Conservation (phyloP, 2,329 filamentous ascomycete genomes). For the Aspergillus aculeatus region DNA sequence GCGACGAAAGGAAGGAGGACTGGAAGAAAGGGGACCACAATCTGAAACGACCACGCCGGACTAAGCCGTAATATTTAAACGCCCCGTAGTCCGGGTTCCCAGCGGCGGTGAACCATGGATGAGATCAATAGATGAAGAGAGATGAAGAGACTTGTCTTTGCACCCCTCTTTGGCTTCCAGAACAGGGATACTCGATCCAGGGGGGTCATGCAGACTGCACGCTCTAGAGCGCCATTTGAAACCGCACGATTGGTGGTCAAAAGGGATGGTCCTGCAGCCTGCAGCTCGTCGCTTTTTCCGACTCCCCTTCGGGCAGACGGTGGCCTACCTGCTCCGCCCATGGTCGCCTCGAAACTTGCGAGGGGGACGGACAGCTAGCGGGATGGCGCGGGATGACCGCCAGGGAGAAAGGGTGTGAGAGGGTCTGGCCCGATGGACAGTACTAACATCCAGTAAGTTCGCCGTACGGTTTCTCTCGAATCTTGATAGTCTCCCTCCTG, state of each 20-base stretch:
- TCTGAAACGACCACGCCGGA: conserved; percentile 25
- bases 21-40: conserved; percentile 25
- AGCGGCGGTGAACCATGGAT: conserved; percentile 27
- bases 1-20: conserved; percentile 30
- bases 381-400: conserved; percentile 7
- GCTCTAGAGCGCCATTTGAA: conserved; percentile 17
- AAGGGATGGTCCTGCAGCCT: conserved; percentile 2
- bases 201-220: conserved; percentile 27
- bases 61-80: conserved; percentile 18
- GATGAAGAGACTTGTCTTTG: not conserved
- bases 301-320: conserved; percentile 10
- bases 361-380: conserved; percentile 4
- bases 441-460: too few species aligned
- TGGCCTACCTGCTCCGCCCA: not conserved
- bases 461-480: not conserved
- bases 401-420: not conserved
- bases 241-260: conserved; percentile 18
- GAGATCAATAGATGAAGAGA: not conserved
- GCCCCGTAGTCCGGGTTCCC: conserved; percentile 29
- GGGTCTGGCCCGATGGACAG: not conserved
- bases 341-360: conserved; percentile 13
- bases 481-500: not conserved
- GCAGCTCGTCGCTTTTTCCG: conserved; percentile 13
- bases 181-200: conserved; percentile 19
- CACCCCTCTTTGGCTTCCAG: not conserved